These are phyloP conservation scores for Scortechinia acanthostroma DNA, from an alignment of 2,329 filamentous ascomycete species.

Conservation along the genomic window DNA sequence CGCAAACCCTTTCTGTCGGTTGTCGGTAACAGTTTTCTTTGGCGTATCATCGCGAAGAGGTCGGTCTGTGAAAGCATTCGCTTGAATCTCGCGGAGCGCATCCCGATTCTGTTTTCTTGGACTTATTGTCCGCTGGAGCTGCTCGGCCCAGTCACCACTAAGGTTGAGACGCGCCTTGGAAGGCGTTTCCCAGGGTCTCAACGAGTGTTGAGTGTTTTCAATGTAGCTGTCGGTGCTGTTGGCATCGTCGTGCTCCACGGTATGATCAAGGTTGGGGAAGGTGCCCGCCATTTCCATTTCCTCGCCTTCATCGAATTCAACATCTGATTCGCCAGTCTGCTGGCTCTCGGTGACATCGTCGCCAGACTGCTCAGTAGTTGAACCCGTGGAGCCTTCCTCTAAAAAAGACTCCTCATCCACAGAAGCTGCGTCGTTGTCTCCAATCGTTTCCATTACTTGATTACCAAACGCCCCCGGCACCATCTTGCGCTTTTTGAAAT, in stretches of 20 bases:
- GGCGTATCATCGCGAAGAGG: neutral
- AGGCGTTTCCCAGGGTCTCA: conserved; percentile 51
- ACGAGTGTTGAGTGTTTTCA: conserved; percentile 55
- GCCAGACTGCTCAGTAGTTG: conserved; percentile 13
- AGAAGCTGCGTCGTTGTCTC: conserved; percentile 33
- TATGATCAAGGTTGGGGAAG: conserved; percentile 66
- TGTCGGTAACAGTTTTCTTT: conserved; percentile 21
- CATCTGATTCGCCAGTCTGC: neutral
- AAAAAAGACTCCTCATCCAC: conserved; percentile 72
- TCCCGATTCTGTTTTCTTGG: conserved; percentile 86
- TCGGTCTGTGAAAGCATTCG: neutral
- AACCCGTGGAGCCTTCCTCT: conserved; percentile 84
- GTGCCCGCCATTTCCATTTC: conserved; percentile 73
- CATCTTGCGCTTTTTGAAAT: conserved; percentile 33
- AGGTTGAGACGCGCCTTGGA: conserved; percentile 52
- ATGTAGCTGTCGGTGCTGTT: conserved; percentile 55
- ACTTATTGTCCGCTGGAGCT: conserved; percentile 87
- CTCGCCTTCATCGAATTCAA: conserved; percentile 68
- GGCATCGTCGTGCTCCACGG: conserved; percentile 59
- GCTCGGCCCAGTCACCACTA: conserved; percentile 86
- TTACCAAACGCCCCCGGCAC: conserved; percentile 79
- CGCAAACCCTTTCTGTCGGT: conserved; percentile 61
- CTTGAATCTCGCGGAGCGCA: conserved; percentile 8
- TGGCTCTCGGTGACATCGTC: conserved; percentile 1
- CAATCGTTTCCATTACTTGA: conserved; percentile 46